Percentiles rank a stretch among this genome's conserved stretches.
Conservation (phyloP, 2,329 filamentous ascomycete species). For the Colletotrichum higginsianum region DNA sequence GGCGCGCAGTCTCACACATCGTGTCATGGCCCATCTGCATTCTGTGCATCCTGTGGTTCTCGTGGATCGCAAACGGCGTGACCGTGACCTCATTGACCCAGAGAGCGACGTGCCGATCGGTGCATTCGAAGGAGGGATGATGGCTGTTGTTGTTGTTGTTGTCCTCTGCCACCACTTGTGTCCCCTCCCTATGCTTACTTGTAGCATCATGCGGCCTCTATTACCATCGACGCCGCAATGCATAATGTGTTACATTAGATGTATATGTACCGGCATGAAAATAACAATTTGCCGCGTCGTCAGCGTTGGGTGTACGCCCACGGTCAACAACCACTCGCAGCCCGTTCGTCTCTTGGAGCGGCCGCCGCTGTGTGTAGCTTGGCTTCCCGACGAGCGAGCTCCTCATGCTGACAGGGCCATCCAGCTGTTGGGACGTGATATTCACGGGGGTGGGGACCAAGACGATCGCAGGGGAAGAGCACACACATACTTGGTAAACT, state of each 20-base stretch:
- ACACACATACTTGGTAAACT: too few relatives aligned
- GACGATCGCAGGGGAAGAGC: background rate
- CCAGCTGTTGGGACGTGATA: background rate
- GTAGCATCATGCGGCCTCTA: background rate
- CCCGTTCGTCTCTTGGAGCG: background rate
- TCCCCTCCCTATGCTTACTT: background rate
- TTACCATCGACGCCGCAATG: background rate
- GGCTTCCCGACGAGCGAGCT: background rate
- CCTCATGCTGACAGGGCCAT: background rate
- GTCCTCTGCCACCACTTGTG: too few relatives aligned
- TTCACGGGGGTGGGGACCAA: slow-evolving; percentile 12
- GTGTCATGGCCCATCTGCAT: background rate
- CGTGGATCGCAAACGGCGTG: slow-evolving; percentile 5
- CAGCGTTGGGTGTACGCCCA: background rate
- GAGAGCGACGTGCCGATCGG: slow-evolving; percentile 11
- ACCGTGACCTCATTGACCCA: background rate
- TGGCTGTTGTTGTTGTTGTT: background rate
- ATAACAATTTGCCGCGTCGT: background rate
- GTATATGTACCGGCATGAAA: too few relatives aligned
- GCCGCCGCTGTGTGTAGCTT: background rate
- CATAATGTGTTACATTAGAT: background rate
- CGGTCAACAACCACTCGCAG: background rate
- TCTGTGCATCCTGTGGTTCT: background rate
- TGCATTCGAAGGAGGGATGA: background rate
- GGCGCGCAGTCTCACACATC: background rate